These are phyloP conservation scores for Alternaria sp. DNA, from an alignment of 2,329 filamentous ascomycete species.

Conservation along the genomic window DNA sequence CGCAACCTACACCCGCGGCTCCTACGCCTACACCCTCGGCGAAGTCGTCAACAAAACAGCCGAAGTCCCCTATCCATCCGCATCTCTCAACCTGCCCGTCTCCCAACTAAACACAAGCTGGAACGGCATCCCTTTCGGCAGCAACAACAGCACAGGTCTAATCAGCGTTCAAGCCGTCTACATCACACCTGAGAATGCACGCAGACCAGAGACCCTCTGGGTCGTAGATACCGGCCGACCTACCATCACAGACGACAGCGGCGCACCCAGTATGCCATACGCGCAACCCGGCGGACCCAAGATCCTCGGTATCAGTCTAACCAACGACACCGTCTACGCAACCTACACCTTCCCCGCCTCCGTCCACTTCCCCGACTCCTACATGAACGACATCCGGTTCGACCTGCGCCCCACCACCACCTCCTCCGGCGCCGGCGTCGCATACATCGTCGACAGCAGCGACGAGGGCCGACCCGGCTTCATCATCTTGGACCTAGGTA, in stretches of 20 bases:
- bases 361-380: conserved; percentile 55
- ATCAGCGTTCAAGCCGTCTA: conserved; percentile 60
- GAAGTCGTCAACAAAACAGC: conserved; percentile 56
- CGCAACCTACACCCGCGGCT: conserved; percentile 57
- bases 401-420: conserved; percentile 53
- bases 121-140: conserved; percentile 55
- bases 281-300: conserved; percentile 55
- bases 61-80: conserved; percentile 55
- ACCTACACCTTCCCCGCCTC: conserved; percentile 57
- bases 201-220: conserved; percentile 49
- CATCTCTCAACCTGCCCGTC: conserved; percentile 52
- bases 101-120: conserved; percentile 52
- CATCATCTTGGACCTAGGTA: conserved; percentile 57
- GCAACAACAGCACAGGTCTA: conserved; percentile 51
- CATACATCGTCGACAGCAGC: conserved; percentile 60
- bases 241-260: conserved; percentile 41
- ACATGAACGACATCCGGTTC: conserved; percentile 61
- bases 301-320: conserved; percentile 56
- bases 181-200: conserved; percentile 51
- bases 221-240: conserved; percentile 58
- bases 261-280: conserved; percentile 43
- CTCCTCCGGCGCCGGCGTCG: conserved; percentile 53
- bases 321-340: conserved; percentile 54
- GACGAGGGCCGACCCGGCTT: conserved; percentile 55
- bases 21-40: conserved; percentile 56